Conservation (phyloP, 768 basidiomycete genomes). For the Boletus coccyginus region DNA sequence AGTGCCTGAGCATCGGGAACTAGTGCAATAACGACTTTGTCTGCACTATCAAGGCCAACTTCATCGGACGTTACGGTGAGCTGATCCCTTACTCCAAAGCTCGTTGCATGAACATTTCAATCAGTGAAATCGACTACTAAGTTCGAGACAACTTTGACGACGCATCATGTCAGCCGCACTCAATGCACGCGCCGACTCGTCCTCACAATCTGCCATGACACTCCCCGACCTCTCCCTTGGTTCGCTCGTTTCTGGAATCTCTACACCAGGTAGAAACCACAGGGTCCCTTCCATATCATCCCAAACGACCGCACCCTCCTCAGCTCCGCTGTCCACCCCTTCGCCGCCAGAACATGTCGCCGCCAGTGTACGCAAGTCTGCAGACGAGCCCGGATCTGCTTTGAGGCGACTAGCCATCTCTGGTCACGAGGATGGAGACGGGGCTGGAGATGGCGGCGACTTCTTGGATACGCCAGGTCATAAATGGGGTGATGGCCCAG, state of each 20-base stretch:
- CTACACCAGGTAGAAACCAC: conserved; percentile 46
- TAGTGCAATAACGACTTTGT: neutral
- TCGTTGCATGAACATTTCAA: neutral
- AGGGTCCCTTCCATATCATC: conserved; percentile 51
- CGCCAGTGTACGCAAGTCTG: conserved; percentile 34
- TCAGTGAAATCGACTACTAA: neutral
- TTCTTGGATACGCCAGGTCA: conserved; percentile 53
- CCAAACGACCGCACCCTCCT: conserved; percentile 50
- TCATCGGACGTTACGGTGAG: conserved; percentile 4
- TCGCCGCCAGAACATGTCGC: conserved; percentile 40
- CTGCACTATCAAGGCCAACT: neutral
- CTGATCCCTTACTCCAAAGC: neutral
- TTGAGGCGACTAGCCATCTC: conserved; percentile 37
- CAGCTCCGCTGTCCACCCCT: conserved; percentile 48
- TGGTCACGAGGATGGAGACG: conserved; percentile 36
- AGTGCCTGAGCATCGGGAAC: neutral
- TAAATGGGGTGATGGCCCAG: conserved; percentile 50
- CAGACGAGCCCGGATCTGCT: conserved; percentile 39
- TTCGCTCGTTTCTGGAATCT: conserved; percentile 51
- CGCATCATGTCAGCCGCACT: conserved; percentile 44
- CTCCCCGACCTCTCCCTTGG: conserved; percentile 62
- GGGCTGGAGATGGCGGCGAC: conserved; percentile 40
- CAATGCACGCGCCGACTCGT: conserved; percentile 39
- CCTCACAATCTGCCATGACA: conserved; percentile 41
- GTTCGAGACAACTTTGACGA: neutral